phyloP scores from a whole-genome alignment of 768 basidiomycete species.

The Cantharellus anzutake region DNA sequence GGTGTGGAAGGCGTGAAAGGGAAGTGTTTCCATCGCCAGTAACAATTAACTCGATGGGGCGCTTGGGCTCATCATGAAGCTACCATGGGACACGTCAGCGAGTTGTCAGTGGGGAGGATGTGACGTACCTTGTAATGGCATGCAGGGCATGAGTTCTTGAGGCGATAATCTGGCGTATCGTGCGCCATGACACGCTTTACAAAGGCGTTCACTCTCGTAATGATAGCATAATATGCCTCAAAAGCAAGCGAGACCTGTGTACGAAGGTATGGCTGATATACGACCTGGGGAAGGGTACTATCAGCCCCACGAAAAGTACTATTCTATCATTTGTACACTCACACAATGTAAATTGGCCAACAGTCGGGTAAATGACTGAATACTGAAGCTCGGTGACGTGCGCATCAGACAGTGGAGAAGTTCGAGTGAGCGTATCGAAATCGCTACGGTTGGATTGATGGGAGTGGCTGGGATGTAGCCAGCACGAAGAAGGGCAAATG shows the following conservation, averaged over 20 bases:
- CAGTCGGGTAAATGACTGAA: conserved; percentile 14
- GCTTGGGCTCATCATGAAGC: too few species aligned
- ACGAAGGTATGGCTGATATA: conserved; percentile 11
- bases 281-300: conserved; percentile 11
- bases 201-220: conserved; percentile 8
- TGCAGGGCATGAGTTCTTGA: conserved; percentile 19
- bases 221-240: conserved; percentile 20
- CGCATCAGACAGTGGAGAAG: background rate
- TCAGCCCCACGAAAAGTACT: too few species aligned
- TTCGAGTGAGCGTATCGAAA: background rate
- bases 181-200: conserved; percentile 15
- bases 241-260: conserved; percentile 17
- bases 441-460: background rate
- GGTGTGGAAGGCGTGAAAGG: too few species aligned
- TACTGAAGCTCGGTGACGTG: conserved; percentile 9
- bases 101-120: background rate
- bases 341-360: conserved; percentile 14
- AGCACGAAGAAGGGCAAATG: background rate
- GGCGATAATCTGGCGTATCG: conserved; percentile 17
- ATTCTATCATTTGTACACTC: conserved; percentile 6
- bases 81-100: too few species aligned
- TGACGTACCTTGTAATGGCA: conserved; percentile 14
- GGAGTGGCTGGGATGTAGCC: background rate
- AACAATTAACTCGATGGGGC: too few species aligned
- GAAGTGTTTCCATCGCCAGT: too few species aligned